These are phyloP conservation scores for Handroanthus guayacan DNA, from an alignment of 257 asterid genomes.

Conservation along the genomic window DNA sequence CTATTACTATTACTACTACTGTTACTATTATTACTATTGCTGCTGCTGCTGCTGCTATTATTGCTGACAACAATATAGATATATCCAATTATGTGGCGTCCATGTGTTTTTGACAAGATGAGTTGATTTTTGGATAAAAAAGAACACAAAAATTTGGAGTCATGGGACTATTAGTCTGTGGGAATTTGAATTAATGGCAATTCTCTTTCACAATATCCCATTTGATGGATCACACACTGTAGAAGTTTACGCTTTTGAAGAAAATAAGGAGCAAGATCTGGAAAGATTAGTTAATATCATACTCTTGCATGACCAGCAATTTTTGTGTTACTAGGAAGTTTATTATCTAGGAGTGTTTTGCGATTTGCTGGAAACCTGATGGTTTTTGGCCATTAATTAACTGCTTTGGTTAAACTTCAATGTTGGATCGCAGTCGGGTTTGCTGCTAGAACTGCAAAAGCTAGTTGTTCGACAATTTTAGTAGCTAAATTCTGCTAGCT, in stretches of 20 bases:
- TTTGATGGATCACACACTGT: neutral
- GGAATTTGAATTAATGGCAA: neutral
- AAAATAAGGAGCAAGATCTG: neutral
- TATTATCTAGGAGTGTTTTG: neutral
- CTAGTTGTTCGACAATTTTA: neutral
- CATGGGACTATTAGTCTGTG: neutral
- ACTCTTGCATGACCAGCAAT: neutral
- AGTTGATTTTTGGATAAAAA: too few species aligned
- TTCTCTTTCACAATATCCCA: neutral
- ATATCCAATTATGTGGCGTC: neutral
- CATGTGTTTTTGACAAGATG: neutral
- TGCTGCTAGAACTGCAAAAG: neutral
- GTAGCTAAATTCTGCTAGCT: neutral
- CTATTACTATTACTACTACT: too few species aligned
- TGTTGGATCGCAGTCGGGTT: too few species aligned
- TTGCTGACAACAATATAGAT: neutral
- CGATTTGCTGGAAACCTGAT: neutral
- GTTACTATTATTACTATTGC: too few species aligned
- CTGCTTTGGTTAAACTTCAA: neutral
- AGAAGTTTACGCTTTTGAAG: neutral
- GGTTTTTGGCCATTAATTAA: neutral
- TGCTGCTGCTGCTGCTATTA: too few species aligned
- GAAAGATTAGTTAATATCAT: neutral
- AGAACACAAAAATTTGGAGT: neutral
- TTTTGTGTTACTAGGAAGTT: neutral